Percentiles rank a stretch among this genome's conserved stretches.
phyloP scores from a whole-genome alignment of 257 asterid species.

The Solanum bulbocastanum region DNA sequence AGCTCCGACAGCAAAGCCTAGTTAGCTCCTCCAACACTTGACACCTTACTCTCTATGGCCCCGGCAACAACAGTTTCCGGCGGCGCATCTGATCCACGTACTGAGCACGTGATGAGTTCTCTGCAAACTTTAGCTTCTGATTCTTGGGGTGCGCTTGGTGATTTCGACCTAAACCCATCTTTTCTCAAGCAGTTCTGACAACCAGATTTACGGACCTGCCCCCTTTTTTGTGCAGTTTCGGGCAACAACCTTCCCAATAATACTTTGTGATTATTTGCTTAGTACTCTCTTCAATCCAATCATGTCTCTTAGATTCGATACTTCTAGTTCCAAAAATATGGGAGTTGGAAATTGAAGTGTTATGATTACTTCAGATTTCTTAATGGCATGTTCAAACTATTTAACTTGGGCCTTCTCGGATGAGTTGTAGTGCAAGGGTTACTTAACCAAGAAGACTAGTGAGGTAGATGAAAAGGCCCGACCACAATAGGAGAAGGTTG shows the following conservation, averaged over 20 bases:
- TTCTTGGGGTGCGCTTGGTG: neutral
- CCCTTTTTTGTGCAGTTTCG: neutral
- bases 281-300: neutral
- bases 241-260: neutral
- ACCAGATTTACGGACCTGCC: neutral
- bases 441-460: neutral
- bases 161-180: neutral
- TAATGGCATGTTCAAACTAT: neutral
- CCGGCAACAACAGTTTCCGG: neutral
- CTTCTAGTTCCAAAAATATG: neutral
- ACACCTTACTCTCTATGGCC: neutral
- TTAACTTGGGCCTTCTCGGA: neutral
- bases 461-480: neutral
- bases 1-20: neutral
- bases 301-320: neutral
- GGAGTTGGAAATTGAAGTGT: neutral
- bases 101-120: neutral
- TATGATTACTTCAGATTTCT: neutral
- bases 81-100: neutral
- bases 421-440: neutral
- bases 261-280: neutral
- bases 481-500: neutral
- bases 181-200: neutral
- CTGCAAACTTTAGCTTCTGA: neutral
- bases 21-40: neutral